Evolutionary conservation across 352 stramenopile species (phyloP).

Genomic region (Elongisporangium anandrum): DNA sequence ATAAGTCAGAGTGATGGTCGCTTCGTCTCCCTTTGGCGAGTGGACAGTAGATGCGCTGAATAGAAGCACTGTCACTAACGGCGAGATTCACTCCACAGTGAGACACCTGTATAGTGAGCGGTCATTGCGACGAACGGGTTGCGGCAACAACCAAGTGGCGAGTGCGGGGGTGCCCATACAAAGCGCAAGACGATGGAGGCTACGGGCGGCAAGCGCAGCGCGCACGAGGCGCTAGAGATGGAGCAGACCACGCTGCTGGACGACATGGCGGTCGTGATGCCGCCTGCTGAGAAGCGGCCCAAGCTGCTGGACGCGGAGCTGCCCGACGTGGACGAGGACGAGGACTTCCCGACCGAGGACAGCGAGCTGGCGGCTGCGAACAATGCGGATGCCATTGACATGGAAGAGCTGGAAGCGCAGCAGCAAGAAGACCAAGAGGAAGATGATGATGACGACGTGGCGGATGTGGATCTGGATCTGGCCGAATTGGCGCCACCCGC

Average conservation of each 20-base stretch:
- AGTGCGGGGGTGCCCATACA: too few species aligned
- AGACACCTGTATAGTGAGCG: too few species aligned
- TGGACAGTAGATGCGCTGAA: too few species aligned
- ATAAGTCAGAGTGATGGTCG: too few species aligned
- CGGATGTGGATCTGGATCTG: conserved; percentile 3
- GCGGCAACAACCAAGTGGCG: too few species aligned
- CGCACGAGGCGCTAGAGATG: conserved; percentile 17
- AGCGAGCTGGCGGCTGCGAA: conserved; percentile 14
- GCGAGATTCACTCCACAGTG: too few species aligned
- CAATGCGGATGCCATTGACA: conserved; percentile 8
- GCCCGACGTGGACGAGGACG: conserved; percentile 44
- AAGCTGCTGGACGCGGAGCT: conserved; percentile 38
- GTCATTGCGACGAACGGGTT: too few species aligned
- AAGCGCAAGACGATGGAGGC: too few species aligned
- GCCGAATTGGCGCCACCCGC: conserved; percentile 8
- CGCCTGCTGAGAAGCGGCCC: conserved; percentile 40
- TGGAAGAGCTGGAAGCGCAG: conserved; percentile 15
- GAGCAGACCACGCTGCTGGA: conserved; percentile 47
- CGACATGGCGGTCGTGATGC: conserved; percentile 41
- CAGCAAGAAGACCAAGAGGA: conserved; percentile 10
- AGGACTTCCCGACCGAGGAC: conserved; percentile 29
- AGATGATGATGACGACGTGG: conserved; percentile 6
- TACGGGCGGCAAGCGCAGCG: neutral
- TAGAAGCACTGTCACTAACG: too few species aligned
- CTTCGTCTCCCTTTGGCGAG: too few species aligned